Evolutionary conservation across 2,329 filamentous ascomycete species (phyloP).

Genomic region (Microdochium bolleyi): DNA sequence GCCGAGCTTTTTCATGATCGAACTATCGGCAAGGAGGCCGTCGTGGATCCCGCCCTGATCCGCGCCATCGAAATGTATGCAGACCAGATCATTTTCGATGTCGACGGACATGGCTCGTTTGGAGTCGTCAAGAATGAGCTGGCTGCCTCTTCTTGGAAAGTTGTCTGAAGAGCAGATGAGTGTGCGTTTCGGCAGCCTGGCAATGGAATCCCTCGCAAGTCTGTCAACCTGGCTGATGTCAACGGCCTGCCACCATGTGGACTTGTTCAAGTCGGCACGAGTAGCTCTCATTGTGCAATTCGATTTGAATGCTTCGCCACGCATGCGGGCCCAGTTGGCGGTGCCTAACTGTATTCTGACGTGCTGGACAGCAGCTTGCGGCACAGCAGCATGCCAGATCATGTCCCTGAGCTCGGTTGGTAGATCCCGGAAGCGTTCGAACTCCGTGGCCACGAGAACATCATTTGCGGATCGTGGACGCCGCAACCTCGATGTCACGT

Average conservation of each 20-base stretch:
- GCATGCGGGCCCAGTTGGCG: too few relatives aligned
- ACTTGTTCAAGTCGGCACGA: neutral
- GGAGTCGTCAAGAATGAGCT: too few relatives aligned
- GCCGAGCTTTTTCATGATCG: neutral
- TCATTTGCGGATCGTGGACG: neutral
- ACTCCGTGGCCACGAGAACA: neutral
- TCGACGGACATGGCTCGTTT: neutral
- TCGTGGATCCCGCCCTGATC: neutral
- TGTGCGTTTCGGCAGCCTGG: neutral
- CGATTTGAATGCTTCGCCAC: neutral
- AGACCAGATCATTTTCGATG: neutral
- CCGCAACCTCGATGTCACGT: neutral
- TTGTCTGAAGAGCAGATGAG: neutral
- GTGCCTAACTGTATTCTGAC: constrained; percentile 7
- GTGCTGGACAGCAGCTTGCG: constrained; percentile 8
- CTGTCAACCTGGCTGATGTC: neutral
- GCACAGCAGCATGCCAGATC: constrained; percentile 9
- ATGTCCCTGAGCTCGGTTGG: constrained; percentile 13
- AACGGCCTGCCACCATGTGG: neutral
- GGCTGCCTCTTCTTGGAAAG: neutral
- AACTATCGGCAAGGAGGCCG: neutral
- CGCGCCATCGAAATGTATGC: neutral
- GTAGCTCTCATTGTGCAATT: neutral
- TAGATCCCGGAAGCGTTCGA: constrained; percentile 6
- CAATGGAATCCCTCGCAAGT: neutral